Conservation (phyloP, 2,329 filamentous ascomycete species). For the Monosporascus sp. region DNA sequence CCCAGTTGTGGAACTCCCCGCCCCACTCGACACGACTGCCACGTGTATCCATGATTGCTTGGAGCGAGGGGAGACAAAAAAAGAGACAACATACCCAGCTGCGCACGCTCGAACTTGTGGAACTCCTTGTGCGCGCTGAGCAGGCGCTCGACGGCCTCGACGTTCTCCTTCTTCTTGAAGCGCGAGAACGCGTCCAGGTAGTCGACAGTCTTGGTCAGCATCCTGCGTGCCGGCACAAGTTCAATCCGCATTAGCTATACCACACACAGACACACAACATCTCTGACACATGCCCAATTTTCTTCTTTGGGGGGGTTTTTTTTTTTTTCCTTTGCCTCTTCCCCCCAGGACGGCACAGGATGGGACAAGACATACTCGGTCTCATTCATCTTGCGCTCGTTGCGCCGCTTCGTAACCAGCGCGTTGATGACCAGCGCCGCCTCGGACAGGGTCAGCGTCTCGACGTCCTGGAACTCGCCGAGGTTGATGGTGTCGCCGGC, state of each 20-base stretch:
- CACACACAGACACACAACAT: background rate
- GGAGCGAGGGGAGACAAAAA: background rate
- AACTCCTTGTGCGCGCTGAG: constrained; percentile 74
- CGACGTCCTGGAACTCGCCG: constrained; percentile 88
- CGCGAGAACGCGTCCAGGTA: constrained; percentile 93
- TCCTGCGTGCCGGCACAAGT: constrained; percentile 39
- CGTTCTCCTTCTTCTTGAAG: constrained; percentile 92
- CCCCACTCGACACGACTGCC: background rate
- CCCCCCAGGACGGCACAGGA: background rate
- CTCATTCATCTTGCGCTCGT: constrained; percentile 77
- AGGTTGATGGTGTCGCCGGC: constrained; percentile 76
- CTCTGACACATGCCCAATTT: background rate
- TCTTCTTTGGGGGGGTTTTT: background rate
- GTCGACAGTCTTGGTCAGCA: constrained; percentile 80
- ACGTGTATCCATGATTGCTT: background rate
- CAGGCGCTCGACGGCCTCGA: constrained; percentile 87
- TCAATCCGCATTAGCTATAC: background rate
- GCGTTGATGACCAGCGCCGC: constrained; percentile 88
- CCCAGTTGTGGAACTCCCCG: too few relatives aligned
- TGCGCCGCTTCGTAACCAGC: constrained; percentile 73
- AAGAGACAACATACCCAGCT: constrained; percentile 61
- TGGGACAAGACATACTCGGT: constrained; percentile 59
- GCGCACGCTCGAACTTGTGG: constrained; percentile 87
- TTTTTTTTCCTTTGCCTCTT: background rate
- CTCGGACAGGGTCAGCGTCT: constrained; percentile 88